These are phyloP conservation scores for Wolfiporia cocos DNA, from an alignment of 1,284 basidiomycete species.

Conservation along the genomic window DNA sequence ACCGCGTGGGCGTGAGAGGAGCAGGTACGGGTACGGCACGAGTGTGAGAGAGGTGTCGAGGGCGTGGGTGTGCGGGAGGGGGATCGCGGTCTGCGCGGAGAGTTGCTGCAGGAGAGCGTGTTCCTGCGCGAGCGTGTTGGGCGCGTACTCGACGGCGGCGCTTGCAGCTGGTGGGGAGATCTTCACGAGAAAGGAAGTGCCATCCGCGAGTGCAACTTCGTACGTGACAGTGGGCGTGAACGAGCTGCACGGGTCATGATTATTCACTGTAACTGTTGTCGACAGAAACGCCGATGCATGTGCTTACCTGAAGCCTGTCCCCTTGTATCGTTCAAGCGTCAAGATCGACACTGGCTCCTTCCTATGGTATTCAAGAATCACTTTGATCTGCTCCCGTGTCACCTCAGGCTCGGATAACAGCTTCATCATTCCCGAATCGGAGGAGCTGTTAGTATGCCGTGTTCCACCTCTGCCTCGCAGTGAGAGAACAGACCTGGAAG, in stretches of 20 bases:
- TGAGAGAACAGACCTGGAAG: too few relatives aligned
- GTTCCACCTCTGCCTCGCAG: too few relatives aligned
- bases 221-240: slow-evolving; percentile 17
- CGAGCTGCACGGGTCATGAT: slow-evolving; percentile 9
- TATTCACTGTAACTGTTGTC: background rate
- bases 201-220: slow-evolving; percentile 12
- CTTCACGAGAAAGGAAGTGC: slow-evolving; percentile 17
- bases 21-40: slow-evolving; percentile 24
- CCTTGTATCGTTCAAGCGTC: slow-evolving; percentile 1
- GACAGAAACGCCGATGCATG: background rate
- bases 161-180: slow-evolving; percentile 11
- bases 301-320: slow-evolving; percentile 7
- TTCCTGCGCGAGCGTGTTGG: slow-evolving; percentile 24
- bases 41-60: slow-evolving; percentile 14
- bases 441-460: too few relatives aligned
- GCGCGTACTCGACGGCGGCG: slow-evolving; percentile 11
- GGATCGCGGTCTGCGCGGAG: slow-evolving; percentile 18
- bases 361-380: slow-evolving; percentile 12
- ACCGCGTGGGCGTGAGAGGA: slow-evolving; percentile 21
- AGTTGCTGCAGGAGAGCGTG: slow-evolving; percentile 20
- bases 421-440: too few relatives aligned
- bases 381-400: slow-evolving; percentile 11
- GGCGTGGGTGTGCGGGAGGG: slow-evolving; percentile 15
- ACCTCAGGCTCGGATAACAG: too few relatives aligned
- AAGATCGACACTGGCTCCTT: background rate